Conservation (phyloP, 306 rosid genomes). For the Gleditsia sinensis region DNA sequence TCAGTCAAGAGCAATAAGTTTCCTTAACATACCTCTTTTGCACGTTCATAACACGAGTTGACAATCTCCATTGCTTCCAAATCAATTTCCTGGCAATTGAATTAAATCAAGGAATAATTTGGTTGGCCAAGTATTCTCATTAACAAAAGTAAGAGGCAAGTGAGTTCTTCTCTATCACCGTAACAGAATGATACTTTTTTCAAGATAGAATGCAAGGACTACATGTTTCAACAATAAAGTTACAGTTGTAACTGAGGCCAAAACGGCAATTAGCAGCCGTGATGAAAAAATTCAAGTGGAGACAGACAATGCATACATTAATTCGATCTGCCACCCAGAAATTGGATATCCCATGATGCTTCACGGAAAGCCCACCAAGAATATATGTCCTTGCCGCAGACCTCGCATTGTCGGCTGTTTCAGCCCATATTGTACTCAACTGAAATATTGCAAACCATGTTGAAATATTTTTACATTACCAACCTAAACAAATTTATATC, state of each 20-base stretch:
- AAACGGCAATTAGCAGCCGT: constrained; percentile 7
- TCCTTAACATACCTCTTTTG: constrained; percentile 69
- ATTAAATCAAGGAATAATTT: neutral
- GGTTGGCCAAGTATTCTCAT: constrained; percentile 3
- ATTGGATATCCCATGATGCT: constrained; percentile 70
- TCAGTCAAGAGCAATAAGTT: constrained; percentile 1
- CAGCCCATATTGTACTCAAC: constrained; percentile 99
- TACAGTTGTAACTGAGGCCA: constrained; percentile 18
- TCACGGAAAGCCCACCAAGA: constrained; percentile 93
- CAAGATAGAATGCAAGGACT: constrained; percentile 8
- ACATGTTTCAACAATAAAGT: neutral
- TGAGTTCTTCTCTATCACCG: neutral
- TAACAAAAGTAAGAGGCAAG: neutral
- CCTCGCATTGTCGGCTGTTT: constrained; percentile 96
- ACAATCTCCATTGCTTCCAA: constrained; percentile 72
- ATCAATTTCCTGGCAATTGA: constrained; percentile 74
- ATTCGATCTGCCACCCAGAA: constrained; percentile 92
- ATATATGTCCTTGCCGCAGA: constrained; percentile 84
- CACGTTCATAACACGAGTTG: constrained; percentile 72
- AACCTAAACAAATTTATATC: constrained; percentile 2
- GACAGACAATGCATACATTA: constrained; percentile 57
- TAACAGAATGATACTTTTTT: too few relatives aligned
- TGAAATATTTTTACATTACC: constrained; percentile 16
- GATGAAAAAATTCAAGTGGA: constrained; percentile 12
- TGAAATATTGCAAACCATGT: constrained; percentile 44